Percentiles rank a stretch among this genome's conserved stretches.
phyloP scores from a whole-genome alignment of 352 stramenopile species.

The Pythium brachiatum region DNA sequence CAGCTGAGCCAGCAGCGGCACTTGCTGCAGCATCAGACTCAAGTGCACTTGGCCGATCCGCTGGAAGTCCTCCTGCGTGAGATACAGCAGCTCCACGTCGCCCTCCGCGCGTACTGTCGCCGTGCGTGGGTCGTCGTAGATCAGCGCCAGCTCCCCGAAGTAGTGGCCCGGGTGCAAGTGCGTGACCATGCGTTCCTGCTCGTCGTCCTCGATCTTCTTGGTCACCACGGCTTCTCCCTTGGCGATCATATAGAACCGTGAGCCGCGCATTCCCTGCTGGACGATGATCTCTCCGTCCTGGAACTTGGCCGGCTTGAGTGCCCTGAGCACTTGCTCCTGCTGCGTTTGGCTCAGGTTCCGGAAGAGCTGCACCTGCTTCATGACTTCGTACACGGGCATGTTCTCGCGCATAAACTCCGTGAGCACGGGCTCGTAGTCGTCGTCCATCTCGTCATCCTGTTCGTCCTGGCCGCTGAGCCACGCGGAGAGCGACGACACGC shows the following conservation, averaged over 20 bases:
- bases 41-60: constrained; percentile 84
- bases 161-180: constrained; percentile 90
- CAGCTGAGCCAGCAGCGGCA: constrained; percentile 69
- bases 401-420: constrained; percentile 81
- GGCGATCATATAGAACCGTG: constrained; percentile 90
- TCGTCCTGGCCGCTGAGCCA: constrained; percentile 73
- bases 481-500: constrained; percentile 51
- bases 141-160: constrained; percentile 92
- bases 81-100: constrained; percentile 79
- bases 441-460: constrained; percentile 58
- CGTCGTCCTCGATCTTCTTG: constrained; percentile 56
- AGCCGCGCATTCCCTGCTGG: constrained; percentile 79
- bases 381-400: constrained; percentile 86
- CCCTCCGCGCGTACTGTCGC: constrained; percentile 74
- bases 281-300: constrained; percentile 82
- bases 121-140: constrained; percentile 89
- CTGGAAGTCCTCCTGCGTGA: constrained; percentile 87
- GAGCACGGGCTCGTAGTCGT: constrained; percentile 58
- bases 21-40: constrained; percentile 87
- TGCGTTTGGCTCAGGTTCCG: constrained; percentile 85
- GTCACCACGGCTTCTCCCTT: constrained; percentile 86
- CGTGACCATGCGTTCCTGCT: constrained; percentile 84
- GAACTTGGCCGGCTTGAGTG: constrained; percentile 85
- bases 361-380: constrained; percentile 87
- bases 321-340: constrained; percentile 83